Conservation (phyloP, 176 grass and related monocot species). For the Aegilops sharonensis region DNA sequence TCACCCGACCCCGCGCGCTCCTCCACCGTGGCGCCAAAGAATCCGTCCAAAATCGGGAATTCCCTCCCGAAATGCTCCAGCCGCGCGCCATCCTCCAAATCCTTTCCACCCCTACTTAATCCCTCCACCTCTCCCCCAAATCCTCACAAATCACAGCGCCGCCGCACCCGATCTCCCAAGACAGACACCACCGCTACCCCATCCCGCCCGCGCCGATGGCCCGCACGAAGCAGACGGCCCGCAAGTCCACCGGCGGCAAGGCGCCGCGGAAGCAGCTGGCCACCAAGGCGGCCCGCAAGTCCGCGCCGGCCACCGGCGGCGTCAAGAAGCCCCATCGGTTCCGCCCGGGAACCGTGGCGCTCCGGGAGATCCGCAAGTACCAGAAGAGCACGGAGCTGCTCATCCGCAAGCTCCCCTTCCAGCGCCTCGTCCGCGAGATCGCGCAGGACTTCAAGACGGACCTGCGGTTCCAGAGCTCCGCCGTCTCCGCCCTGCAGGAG, state of each 20-base stretch:
- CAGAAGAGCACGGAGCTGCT: constrained; percentile 76
- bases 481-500: constrained; percentile 58
- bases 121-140: not conserved
- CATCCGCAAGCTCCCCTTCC: constrained; percentile 72
- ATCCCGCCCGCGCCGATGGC: constrained; percentile 23
- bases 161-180: not conserved
- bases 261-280: constrained; percentile 60
- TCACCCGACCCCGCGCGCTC: not conserved
- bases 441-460: constrained; percentile 68
- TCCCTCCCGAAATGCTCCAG: not conserved
- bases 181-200: not conserved
- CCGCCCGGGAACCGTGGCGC: constrained; percentile 59
- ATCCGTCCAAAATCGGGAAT: not conserved
- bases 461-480: constrained; percentile 62
- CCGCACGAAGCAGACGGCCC: constrained; percentile 62
- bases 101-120: not conserved
- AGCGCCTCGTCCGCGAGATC: constrained; percentile 60
- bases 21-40: not conserved
- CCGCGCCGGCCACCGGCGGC: constrained; percentile 52
- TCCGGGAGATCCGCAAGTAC: constrained; percentile 70
- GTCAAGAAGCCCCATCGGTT: constrained; percentile 76
- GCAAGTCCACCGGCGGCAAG: constrained; percentile 74
- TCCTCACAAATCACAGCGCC: not conserved
- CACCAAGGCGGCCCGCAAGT: constrained; percentile 60
- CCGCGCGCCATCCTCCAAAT: not conserved